Percentiles rank a stretch among this genome's conserved stretches.
phyloP scores from a whole-genome alignment of 495 filamentous ascomycete species.

The Talaromyces ruber region DNA sequence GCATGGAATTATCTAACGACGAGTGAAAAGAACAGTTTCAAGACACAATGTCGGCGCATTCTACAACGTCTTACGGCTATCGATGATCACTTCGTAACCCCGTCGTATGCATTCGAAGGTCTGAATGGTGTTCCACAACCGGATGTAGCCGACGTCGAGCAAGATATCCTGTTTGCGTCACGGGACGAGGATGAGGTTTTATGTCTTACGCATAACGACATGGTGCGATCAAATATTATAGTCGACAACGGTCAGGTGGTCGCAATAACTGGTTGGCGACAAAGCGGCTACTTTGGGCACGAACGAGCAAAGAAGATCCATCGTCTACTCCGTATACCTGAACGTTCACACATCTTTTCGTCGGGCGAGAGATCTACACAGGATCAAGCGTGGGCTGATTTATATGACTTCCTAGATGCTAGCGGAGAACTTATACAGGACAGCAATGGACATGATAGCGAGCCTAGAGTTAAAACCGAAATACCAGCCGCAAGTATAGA shows the following conservation, averaged over 20 bases:
- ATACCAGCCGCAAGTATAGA: conserved; percentile 22
- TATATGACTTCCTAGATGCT: conserved; percentile 22
- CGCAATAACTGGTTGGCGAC: conserved; percentile 32
- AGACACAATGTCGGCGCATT: conserved; percentile 29
- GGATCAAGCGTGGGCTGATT: conserved; percentile 21
- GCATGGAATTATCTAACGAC: conserved; percentile 31
- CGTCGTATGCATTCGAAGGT: conserved; percentile 29
- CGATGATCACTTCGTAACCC: conserved; percentile 17
- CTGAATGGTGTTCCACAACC: conserved; percentile 26
- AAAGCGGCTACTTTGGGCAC: conserved; percentile 35
- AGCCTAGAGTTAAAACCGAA: conserved; percentile 28
- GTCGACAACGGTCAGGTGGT: conserved; percentile 29
- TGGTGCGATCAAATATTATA: conserved; percentile 30
- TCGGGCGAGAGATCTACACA: conserved; percentile 6
- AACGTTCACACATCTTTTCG: conserved; percentile 6
- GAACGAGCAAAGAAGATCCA: conserved; percentile 25
- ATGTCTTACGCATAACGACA: conserved; percentile 28
- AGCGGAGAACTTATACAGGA: conserved; percentile 6
- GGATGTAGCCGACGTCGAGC: conserved; percentile 17
- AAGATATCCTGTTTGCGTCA: conserved; percentile 24
- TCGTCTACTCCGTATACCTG: conserved; percentile 20
- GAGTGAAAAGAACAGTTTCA: conserved; percentile 24
- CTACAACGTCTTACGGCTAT: conserved; percentile 18
- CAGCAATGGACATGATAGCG: conserved; percentile 10
- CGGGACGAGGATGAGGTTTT: conserved; percentile 18